Percentiles rank a stretch among this genome's conserved stretches.
Conservation (phyloP, 495 filamentous ascomycete genomes). For the Sabuloglossum arenarium region DNA sequence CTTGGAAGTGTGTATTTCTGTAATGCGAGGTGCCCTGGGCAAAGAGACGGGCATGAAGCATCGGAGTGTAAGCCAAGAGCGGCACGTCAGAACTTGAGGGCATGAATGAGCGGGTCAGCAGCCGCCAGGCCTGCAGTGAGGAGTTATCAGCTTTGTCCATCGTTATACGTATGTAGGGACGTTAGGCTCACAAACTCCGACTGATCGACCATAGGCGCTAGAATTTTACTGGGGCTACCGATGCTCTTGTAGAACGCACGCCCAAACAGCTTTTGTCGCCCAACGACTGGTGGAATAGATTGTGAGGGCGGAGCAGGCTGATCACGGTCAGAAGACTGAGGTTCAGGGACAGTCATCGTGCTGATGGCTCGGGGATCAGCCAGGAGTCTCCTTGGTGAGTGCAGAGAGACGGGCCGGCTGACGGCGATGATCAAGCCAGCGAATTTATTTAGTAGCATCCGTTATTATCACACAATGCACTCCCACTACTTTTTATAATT, state of each 20-base stretch:
- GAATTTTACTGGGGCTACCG: slow-evolving; percentile 69
- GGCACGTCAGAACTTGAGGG: slow-evolving; percentile 32
- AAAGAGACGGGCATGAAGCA: slow-evolving; percentile 84
- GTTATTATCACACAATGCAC: not conserved
- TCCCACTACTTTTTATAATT: not conserved
- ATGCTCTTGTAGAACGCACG: slow-evolving; percentile 85
- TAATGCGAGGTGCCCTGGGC: slow-evolving; percentile 51
- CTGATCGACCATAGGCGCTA: slow-evolving; percentile 97
- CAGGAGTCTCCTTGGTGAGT: not conserved
- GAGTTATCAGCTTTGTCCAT: slow-evolving; percentile 12
- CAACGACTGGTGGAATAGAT: slow-evolving; percentile 5
- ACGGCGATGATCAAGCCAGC: not conserved
- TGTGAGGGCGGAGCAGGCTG: not conserved
- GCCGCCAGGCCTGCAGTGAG: slow-evolving; percentile 39
- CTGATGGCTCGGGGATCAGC: not conserved
- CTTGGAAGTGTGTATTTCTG: slow-evolving; percentile 57
- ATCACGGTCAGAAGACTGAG: not conserved
- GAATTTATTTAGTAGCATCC: not conserved
- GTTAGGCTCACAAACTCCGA: slow-evolving; percentile 67
- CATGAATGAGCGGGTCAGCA: slow-evolving; percentile 82
- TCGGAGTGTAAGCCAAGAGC: slow-evolving; percentile 73
- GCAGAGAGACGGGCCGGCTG: not conserved
- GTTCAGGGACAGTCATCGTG: not conserved
- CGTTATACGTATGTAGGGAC: not conserved
- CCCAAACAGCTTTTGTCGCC: slow-evolving; percentile 45